Base-by-base conservation (phyloP, 73 alveolate genomes). In the Paramecium biaurelia region DNA sequence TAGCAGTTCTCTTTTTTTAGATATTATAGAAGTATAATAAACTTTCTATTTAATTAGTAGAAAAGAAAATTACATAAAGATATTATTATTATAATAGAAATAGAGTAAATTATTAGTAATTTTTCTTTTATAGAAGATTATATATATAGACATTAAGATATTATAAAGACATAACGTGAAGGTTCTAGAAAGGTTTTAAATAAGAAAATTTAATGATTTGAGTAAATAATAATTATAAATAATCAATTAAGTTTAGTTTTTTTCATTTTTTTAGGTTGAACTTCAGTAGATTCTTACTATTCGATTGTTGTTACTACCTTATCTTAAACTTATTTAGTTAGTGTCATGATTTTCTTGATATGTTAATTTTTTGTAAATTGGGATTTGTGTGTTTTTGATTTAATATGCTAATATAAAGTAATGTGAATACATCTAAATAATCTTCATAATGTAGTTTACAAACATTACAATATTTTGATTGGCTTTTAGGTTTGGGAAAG, bases 371-470 rank as follows among this genome's bases (percentile, higher is more conserved):
- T 63, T 5, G 84, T 32, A 63, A 63, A 63, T 10, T 26, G 26
- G 1, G 49, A 11, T 9, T 63, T 63, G 10, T 63, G 84, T 30
- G 41, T 26, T 32, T 63, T 63, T 11, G 84, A 63, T 63, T 63
- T 26, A 41, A 63, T 63, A n/a, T 63, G 84, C 84, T 63, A 63
- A 32, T 11, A n/a, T 14, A 7, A 32, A 30, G 49, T 63, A 9
- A 63, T 35, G 15, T 72, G n/a, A 14, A 28, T 72, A 72, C 86
- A 35, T 72, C 58, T 37, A 72, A 18, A 38, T 72, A 72, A 28
- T 72, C 86, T 28, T 37, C 58, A n/a, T 72, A 72, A 34, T 72
- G 58, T 42, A 4, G 38, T 72, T 72, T 72, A 15, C 86, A 72
- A 21, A 72, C 59, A 72, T 38, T 38, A 37, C 86, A 72, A 37